Base-by-base conservation (phyloP, 495 filamentous ascomycete genomes). In the Neurospora sp. region DNA sequence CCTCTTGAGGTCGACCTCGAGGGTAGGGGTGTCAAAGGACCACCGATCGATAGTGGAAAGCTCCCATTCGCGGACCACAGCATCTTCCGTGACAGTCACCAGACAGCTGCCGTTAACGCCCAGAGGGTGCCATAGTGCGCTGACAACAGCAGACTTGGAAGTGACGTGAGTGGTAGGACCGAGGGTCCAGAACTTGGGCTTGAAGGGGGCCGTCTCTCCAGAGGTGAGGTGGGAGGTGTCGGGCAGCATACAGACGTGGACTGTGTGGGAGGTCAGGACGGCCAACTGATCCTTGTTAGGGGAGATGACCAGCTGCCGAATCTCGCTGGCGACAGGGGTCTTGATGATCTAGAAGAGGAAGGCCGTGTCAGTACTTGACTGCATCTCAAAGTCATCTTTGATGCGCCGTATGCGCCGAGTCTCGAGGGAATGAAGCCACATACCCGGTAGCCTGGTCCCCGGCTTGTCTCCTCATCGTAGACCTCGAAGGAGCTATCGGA, bases 161-260 rank as follows among this genome's bases (percentile, higher is more conserved):
- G 93, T 89, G 38, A 97, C 93, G 80, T 97, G 94, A 3, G 91
- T 93, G 6, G 92, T 96, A 22, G 94, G 93, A 1, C 94, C 94
- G 18, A 97, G 84, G 69, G 93, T 93, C 81, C 90, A 94, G 41
- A 91, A 91, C 80, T 93, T 95, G 41, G 93, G 83, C 73, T 91
- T 91, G 75, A 97, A 86, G 0, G 91, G 87, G 0, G 85, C 82
- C 18, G 79, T 82, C 74, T 94, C 91, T 40, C 83, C 84, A 38
- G 88, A 84, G 1, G 87, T 88, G 40, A 97, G 88, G 74, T 92
- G 91, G 5, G 89, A 89, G 0, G 91, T 84, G 75, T 94, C 90
- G 14, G 94, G 94, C 8, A 97, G 84, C 27, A 93, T 85, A 12
- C 91, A 88, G 76, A 97, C 89, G 75, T 94, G 92, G 42, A 95